A percentile compares a stretch with the other conserved stretches of the same genome.
Evolutionary conservation across 1,284 basidiomycete genomes (phyloP).

Genomic region (Apiotrichum gamsii): DNA sequence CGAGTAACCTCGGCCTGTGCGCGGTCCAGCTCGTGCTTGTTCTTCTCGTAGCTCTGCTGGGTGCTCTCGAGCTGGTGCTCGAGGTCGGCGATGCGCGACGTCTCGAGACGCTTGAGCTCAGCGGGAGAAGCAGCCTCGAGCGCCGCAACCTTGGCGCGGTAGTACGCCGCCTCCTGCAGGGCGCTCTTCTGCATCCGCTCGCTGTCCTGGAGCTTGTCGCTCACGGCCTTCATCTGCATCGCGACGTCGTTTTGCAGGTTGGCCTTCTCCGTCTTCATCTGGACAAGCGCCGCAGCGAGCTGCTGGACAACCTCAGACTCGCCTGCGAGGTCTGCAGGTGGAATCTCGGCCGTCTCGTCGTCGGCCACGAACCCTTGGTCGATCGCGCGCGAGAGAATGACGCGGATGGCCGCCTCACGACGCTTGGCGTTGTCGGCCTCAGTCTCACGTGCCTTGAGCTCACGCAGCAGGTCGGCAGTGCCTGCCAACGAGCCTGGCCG

Average conservation of each 20-base stretch:
- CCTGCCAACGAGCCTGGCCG: constrained; percentile 51
- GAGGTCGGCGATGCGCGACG: constrained; percentile 70
- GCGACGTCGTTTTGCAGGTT: constrained; percentile 39
- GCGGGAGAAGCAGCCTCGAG: constrained; percentile 64
- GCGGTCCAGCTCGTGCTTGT: constrained; percentile 60
- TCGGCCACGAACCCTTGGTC: constrained; percentile 74
- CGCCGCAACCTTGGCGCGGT: constrained; percentile 85
- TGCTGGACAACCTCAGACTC: constrained; percentile 43
- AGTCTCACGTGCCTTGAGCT: constrained; percentile 69
- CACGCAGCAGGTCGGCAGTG: constrained; percentile 65
- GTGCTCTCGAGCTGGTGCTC: constrained; percentile 69
- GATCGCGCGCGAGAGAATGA: constrained; percentile 68
- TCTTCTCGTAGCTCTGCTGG: constrained; percentile 58
- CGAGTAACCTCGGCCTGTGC: constrained; percentile 61
- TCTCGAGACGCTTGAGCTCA: constrained; percentile 68
- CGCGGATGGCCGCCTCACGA: constrained; percentile 80
- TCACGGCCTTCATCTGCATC: constrained; percentile 53
- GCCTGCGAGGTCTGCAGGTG: constrained; percentile 1
- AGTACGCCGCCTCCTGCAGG: constrained; percentile 91
- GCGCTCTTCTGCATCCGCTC: constrained; percentile 74
- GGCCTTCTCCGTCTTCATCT: constrained; percentile 61
- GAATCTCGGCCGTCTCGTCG: constrained; percentile 43
- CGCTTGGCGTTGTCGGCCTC: constrained; percentile 73
- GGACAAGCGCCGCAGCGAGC: constrained; percentile 62
- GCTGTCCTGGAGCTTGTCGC: constrained; percentile 71